Conservation (phyloP, 1,139 yeast species). For the Lodderomyces oxycetoniae region DNA sequence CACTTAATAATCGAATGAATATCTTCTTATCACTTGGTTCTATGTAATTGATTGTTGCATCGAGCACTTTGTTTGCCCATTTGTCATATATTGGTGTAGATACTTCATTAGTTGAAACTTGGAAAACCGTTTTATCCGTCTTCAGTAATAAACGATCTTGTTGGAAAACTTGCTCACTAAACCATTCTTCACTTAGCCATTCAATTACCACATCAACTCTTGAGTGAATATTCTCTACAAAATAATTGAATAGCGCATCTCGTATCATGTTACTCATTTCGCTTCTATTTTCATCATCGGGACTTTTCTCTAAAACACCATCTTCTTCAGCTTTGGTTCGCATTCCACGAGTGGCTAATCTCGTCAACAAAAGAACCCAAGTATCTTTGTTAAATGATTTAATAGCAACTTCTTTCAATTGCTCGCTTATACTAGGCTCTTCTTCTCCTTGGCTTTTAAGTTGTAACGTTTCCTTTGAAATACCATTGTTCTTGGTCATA, state of each 20-base stretch:
- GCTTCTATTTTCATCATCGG: slow-evolving; percentile 21
- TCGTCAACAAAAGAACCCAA: slow-evolving; percentile 71
- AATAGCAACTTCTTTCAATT: slow-evolving; percentile 52
- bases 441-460: slow-evolving; percentile 13
- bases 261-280: slow-evolving; percentile 60
- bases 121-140: background rate
- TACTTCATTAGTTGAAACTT: background rate
- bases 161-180: slow-evolving; percentile 52
- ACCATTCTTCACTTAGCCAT: slow-evolving; percentile 98
- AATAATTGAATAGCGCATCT: slow-evolving; percentile 65
- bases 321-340: slow-evolving; percentile 22
- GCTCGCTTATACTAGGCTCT: slow-evolving; percentile 21
- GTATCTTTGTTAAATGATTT: slow-evolving; percentile 65
- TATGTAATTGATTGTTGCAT: slow-evolving; percentile 75
- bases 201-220: slow-evolving; percentile 76
- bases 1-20: slow-evolving; percentile 78
- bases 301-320: slow-evolving; percentile 19
- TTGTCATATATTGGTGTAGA: slow-evolving; percentile 49
- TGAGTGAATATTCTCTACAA: slow-evolving; percentile 66
- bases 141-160: slow-evolving; percentile 12
- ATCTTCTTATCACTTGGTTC: slow-evolving; percentile 76
- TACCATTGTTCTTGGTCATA: background rate
- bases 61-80: slow-evolving; percentile 73
- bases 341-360: slow-evolving; percentile 81
- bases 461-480: background rate